phyloP scores from a whole-genome alignment of 257 asterid genomes.

The Ajuga chamaepitys region DNA sequence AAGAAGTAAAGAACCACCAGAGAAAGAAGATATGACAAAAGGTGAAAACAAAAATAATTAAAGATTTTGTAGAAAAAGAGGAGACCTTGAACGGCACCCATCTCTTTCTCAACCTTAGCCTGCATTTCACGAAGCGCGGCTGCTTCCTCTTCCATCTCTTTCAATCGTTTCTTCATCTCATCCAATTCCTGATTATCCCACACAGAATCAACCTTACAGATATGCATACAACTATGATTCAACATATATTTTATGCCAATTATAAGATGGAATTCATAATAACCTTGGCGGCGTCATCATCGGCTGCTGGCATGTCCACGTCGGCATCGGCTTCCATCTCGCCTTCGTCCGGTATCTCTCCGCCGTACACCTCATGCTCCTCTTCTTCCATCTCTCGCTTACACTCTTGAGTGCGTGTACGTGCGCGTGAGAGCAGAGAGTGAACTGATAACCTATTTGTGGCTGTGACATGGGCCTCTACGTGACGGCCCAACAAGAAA shows the following conservation, averaged over 20 bases:
- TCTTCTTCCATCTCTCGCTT: slow-evolving; percentile 50
- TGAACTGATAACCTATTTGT: background rate
- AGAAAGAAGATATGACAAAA: background rate
- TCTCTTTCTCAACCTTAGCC: slow-evolving; percentile 66
- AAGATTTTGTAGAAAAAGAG: background rate
- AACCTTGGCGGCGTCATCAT: slow-evolving; percentile 51
- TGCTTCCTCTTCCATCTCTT: slow-evolving; percentile 70
- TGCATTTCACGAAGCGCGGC: slow-evolving; percentile 65
- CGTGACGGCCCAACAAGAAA: background rate
- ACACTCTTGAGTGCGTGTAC: background rate
- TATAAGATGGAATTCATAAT: background rate
- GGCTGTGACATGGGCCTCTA: background rate
- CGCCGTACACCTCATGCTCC: slow-evolving; percentile 70
- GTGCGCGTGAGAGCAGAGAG: slow-evolving; percentile 6
- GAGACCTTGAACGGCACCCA: slow-evolving; percentile 57
- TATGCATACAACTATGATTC: background rate
- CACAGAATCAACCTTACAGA: slow-evolving; percentile 11
- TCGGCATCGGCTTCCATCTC: slow-evolving; percentile 59
- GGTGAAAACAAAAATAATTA: background rate
- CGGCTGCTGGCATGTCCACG: slow-evolving; percentile 48
- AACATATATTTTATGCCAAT: background rate
- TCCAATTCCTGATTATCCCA: slow-evolving; percentile 42
- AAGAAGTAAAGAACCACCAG: background rate
- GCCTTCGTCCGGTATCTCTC: slow-evolving; percentile 52
- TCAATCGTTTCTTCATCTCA: slow-evolving; percentile 65